These are phyloP conservation scores for Stipa capillata DNA, from an alignment of 176 grass and related monocot species.

Conservation along the genomic window DNA sequence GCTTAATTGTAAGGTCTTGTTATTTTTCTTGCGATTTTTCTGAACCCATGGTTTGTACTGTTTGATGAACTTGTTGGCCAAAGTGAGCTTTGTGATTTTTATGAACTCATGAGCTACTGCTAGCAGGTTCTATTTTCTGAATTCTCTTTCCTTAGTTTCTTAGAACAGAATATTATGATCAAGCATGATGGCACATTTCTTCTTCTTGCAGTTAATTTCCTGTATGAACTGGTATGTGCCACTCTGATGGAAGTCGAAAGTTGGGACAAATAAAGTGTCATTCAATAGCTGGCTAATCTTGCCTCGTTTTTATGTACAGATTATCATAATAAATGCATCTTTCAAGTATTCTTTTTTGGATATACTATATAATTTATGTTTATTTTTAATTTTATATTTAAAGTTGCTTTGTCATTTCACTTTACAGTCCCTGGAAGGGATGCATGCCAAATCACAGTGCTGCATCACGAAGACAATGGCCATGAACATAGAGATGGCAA, in stretches of 20 bases:
- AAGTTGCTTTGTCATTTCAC: neutral
- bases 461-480: slow-evolving; percentile 91
- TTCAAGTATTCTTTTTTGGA: neutral
- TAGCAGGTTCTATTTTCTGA: neutral
- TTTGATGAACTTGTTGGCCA: neutral
- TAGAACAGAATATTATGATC: neutral
- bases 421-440: slow-evolving; percentile 72
- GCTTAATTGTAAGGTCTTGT: neutral
- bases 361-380: neutral
- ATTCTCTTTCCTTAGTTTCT: neutral
- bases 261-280: neutral
- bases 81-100: neutral
- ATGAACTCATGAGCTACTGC: neutral
- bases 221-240: neutral
- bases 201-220: neutral
- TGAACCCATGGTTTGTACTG: neutral
- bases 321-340: neutral
- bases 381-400: neutral
- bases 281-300: neutral
- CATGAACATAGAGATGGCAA: slow-evolving; percentile 93
- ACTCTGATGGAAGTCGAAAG: neutral
- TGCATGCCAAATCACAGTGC: slow-evolving; percentile 76
- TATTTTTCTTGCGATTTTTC: neutral
- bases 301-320: neutral
- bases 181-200: neutral